Base-by-base conservation (phyloP, 2,329 filamentous ascomycete genomes). In the Sarocladiaceae sp. region DNA sequence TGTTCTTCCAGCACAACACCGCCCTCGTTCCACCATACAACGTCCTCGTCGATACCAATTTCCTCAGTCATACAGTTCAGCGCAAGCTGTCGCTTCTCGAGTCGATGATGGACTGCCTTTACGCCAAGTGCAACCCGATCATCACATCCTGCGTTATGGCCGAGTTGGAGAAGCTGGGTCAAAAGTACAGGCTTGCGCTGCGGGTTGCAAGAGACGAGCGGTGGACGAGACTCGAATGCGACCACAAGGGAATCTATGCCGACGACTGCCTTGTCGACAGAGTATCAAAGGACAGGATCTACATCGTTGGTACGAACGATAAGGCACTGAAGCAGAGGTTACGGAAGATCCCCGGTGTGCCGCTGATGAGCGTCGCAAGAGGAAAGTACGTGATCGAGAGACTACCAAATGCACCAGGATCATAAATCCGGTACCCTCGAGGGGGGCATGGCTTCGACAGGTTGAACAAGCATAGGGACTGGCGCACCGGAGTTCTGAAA, bases 361-460 rank as follows among this genome's bases (percentile, higher is more conserved):
- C 83, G 20, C 80, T 87, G 54, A 76, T 95, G 73, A 88, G 82
- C 57, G 88, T 93, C 21, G 86, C 85, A 5, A 78, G 87, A 57
- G 88, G 87, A 35, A 96, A 96, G 66, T 97, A 96, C 65, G 83
- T 91, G 39, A 93, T 98, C 58, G 93, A 97, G 73, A 80, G 90
- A 56, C 66, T 96, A 50, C 90, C 90, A 4, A 86, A 89, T 64
- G 88, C 87, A 29, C 86, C 87, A 26, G 83, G 89, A 40, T 65
- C 54, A 52, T 60, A 58, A 35, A 44, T 11, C 4, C 9, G 23
- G n/a, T n/a, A n/a, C n/a, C n/a, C n/a, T 41, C 23, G 12, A 18
- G 13, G 7, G 20, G 19, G n/a, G 12, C 11, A 15, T n/a, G n/a
- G 19, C 10, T 18, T 11, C 7, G 5, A 23, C 6, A 26, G 4